Base-by-base conservation (phyloP, 495 filamentous ascomycete genomes). In the Penicillium simplicissimum region DNA sequence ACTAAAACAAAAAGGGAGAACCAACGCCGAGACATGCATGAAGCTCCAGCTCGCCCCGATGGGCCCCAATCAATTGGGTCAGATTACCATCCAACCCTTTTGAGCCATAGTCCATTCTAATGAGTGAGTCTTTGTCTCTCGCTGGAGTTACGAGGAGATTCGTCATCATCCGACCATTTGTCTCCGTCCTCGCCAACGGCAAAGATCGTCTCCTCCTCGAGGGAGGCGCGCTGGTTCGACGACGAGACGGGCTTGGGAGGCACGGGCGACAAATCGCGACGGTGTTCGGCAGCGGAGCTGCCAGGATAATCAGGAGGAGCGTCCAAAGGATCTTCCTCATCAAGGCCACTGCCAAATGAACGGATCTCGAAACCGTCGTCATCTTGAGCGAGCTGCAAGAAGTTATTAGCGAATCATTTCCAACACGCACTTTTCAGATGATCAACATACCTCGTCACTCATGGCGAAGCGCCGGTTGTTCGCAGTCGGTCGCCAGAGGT, bases 381-480 rank as follows among this genome's bases (percentile, higher is more conserved):
- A 74, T 99, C 93, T 84, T 97, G 95, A 8, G 96, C 95, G 69
- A 99, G 87, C 87, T 89, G 54, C 36, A 55, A 64, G 53, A 9
- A 28, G 36, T 42, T 34, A 66, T 81, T 33, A 81, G 74, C 36
- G 72, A 42, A 9, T 7, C 19, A n/a, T 15, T 4, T 19, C 17
- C 48, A 15, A n/a, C 1, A 10, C 14, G 25, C 15, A 43, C 35
- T 19, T 3, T 3, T 35, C 10, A 8, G 36, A 49, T 2, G n/a
- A n/a, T n/a, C n/a, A n/a, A n/a, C 77, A 67, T 80, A 87, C 87
- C 86, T 98, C 95, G 67, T 99, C 95, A 76, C 90, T 94, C 95
- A 99, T 99, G 35, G 95, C 95, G 70, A 99, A 99, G 60, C 95
- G 85, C 66, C 94, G 83, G 78, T 99, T 99, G 74, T 99, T 98